Percentiles rank a stretch among this genome's conserved stretches.
phyloP scores from a whole-genome alignment of 192 early-diverging fungal genomes.

The Coemansia sp. region DNA sequence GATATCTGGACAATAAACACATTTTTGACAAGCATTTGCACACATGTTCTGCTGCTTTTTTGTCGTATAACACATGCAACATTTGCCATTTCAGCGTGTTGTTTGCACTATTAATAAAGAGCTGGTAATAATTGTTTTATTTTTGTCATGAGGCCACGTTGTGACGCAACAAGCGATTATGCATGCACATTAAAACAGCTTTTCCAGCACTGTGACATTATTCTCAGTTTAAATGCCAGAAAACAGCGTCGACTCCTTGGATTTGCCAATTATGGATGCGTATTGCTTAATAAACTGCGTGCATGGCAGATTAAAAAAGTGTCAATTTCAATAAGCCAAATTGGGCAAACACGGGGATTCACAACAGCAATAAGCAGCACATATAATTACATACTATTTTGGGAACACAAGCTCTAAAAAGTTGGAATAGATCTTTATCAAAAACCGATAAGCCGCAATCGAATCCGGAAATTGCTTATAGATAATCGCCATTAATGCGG shows the following conservation, averaged over 20 bases:
- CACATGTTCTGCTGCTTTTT: background rate
- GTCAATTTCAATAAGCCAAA: background rate
- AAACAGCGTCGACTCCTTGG: background rate
- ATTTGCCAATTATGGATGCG: background rate
- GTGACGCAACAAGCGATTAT: slow-evolving; percentile 1
- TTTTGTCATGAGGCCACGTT: background rate
- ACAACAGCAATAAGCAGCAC: background rate
- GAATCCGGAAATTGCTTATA: no score
- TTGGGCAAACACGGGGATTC: background rate
- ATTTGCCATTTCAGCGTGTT: background rate
- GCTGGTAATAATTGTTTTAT: background rate
- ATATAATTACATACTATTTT: background rate
- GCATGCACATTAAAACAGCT: background rate
- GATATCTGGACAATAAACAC: background rate
- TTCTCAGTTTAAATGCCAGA: background rate
- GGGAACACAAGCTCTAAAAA: background rate
- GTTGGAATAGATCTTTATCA: background rate
- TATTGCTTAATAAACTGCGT: slow-evolving; percentile 1
- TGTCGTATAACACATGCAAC: background rate
- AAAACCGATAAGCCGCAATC: no score
- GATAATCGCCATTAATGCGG: no score
- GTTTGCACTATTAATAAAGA: background rate
- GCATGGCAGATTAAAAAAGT: background rate
- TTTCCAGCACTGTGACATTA: background rate
- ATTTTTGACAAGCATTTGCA: background rate